phyloP scores from a whole-genome alignment of 1,284 basidiomycete genomes.

The Coriolopsis trogii region DNA sequence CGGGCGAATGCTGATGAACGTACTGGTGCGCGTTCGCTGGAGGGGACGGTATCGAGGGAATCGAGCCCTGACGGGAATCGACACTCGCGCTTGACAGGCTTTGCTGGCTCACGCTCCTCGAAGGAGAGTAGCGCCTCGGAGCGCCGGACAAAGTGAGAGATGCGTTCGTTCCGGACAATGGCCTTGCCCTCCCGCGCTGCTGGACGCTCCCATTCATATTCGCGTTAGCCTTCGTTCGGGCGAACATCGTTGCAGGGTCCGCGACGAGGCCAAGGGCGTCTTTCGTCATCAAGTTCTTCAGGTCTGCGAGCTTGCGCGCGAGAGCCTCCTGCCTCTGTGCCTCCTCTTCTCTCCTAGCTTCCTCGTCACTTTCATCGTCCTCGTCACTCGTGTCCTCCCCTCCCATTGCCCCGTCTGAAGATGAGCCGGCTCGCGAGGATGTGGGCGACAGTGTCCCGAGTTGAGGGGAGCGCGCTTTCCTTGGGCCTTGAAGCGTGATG shows the following conservation, averaged over 20 bases:
- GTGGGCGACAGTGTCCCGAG: conserved; percentile 49
- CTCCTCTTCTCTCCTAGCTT: conserved; percentile 63
- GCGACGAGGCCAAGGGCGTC: conserved; percentile 72
- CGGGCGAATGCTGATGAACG: conserved; percentile 1
- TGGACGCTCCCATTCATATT: conserved; percentile 47
- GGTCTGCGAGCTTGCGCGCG: conserved; percentile 62
- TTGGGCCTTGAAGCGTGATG: conserved; percentile 60
- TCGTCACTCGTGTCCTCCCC: conserved; percentile 12
- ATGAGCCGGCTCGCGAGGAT: conserved; percentile 44
- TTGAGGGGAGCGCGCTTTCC: conserved; percentile 38
- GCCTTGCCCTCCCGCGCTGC: conserved; percentile 49
- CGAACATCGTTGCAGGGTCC: conserved; percentile 34
- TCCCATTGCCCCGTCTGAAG: conserved; percentile 16
- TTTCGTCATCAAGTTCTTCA: conserved; percentile 71
- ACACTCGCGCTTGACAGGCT: conserved; percentile 69
- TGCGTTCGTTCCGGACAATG: conserved; percentile 28
- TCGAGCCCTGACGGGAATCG: conserved; percentile 72
- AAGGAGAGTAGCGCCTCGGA: conserved; percentile 19
- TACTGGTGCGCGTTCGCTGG: conserved; percentile 42
- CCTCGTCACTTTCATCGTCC: conserved; percentile 43
- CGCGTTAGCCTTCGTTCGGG: conserved; percentile 12
- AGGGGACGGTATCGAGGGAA: conserved; percentile 77
- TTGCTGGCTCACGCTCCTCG: conserved; percentile 40
- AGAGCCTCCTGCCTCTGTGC: conserved; percentile 70
- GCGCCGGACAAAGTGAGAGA: conserved; percentile 23